Conservation (phyloP, 2,329 filamentous ascomycete genomes). For the Dryadomyces quercivorus region DNA sequence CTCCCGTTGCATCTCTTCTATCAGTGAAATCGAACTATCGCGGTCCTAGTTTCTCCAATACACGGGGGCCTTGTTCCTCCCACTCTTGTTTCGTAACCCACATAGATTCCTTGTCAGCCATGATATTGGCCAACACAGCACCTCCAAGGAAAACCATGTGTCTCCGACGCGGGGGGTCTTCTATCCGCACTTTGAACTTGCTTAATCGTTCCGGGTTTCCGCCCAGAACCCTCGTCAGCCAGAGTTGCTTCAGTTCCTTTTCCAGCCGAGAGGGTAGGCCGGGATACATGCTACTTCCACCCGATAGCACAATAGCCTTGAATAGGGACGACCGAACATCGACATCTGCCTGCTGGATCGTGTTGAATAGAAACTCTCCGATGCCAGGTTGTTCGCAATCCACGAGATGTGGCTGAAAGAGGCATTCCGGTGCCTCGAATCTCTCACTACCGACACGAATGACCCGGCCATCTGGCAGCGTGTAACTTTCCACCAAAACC, state of each 20-base stretch:
- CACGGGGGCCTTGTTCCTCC: constrained; percentile 78
- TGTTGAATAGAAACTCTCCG: constrained; percentile 97
- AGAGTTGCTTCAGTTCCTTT: constrained; percentile 97
- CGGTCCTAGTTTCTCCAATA: constrained; percentile 85
- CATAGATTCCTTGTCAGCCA: constrained; percentile 98
- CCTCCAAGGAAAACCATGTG: constrained; percentile 99
- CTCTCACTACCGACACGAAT: constrained; percentile 94
- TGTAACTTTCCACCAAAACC: constrained; percentile 94
- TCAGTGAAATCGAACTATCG: constrained; percentile 26
- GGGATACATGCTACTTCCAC: constrained; percentile 98
- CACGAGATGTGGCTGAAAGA: constrained; percentile 96
- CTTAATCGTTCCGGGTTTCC: constrained; percentile 86
- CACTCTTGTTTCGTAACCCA: constrained; percentile 97
- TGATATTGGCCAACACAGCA: constrained; percentile 93
- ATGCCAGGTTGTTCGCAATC: constrained; percentile 96
- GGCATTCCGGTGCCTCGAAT: constrained; percentile 94
- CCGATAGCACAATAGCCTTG: constrained; percentile 94
- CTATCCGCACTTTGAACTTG: constrained; percentile 99
- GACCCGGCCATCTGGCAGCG: constrained; percentile 87
- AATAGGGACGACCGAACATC: constrained; percentile 89
- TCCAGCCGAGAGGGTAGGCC: constrained; percentile 87
- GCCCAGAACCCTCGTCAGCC: constrained; percentile 81
- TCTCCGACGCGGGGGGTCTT: constrained; percentile 86
- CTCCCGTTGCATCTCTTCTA: neutral
- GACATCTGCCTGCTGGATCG: constrained; percentile 89